Evolutionary conservation across 1,139 yeast species (phyloP), one percentile per base, ranked within the genome.

Genomic region (Taphrina flavorubra): DNA sequence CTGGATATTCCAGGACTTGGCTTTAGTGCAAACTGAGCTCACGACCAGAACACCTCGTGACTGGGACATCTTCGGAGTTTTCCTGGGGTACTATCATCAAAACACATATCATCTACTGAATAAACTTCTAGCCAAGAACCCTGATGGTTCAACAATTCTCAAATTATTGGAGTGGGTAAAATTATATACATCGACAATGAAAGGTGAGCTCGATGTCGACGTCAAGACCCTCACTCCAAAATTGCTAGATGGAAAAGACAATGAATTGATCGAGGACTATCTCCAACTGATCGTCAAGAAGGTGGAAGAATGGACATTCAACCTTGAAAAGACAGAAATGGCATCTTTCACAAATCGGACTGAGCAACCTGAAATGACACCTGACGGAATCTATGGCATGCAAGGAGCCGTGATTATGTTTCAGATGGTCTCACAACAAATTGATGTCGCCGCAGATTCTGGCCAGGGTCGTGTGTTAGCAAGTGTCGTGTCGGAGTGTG

Each of bases 381-480:
- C 87, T 31, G 85, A 88, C 53, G 83, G 86, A n/a, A 78, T 81
- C 60, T 79, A 86, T 51, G 90, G 87, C 46, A 80, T 90, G 69
- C 87, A 88, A 16, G 81, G 81, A 7, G 87, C 90, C 14, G 90
- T 88, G 34, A 88, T 86, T 69, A 90, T 91, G 64, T 87, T 90
- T 76, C 86, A 89, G 65, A 89, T 92, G 87, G 85, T 92, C 71
- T 88, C 89, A 44, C 97, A 91, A 76, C 97, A 92, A 77, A 88
- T 92, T n/a, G 96, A 90, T 73, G 95, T 90, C 11, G 96, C 97
- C 0, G 91, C 94, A 0, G 94, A 89, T 51, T 87, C 96, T 1
- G 91, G 92, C 1, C 92, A 90, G 76, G 91, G 94, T 11, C 85
- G 88, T 72, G 89, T 92, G 42, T 81, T 91, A 59, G 87, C 88